A percentile compares a stretch with the other conserved stretches of the same genome.
Evolutionary conservation across 2,329 filamentous ascomycete species (phyloP).

Genomic region (Xenoacremonium recifei): DNA sequence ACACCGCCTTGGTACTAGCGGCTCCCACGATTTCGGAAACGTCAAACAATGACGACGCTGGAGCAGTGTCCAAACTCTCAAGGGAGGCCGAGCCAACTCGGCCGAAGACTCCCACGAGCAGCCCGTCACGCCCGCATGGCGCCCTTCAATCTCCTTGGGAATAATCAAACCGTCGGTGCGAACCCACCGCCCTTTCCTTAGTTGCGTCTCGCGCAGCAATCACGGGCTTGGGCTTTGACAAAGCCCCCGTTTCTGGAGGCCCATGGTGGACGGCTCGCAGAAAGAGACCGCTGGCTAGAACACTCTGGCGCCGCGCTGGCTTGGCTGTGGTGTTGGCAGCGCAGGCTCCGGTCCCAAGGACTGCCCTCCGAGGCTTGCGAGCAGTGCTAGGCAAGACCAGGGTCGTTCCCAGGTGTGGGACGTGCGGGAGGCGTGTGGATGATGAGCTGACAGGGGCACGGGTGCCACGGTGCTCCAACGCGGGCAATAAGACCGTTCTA

Average conservation of each 20-base stretch:
- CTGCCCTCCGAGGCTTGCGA: too few relatives aligned
- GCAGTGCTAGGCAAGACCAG: too few relatives aligned
- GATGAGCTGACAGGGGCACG: constrained; percentile 13
- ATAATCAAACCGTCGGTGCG: constrained; percentile 7
- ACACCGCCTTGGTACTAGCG: neutral
- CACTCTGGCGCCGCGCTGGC: too few relatives aligned
- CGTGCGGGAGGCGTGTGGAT: too few relatives aligned
- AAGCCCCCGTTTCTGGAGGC: too few relatives aligned
- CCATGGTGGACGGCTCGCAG: too few relatives aligned
- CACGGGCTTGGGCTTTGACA: constrained; percentile 6
- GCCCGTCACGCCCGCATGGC: neutral
- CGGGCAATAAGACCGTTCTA: constrained; percentile 23
- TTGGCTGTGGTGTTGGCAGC: too few relatives aligned
- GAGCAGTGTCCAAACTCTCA: too few relatives aligned
- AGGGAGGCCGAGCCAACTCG: constrained; percentile 6
- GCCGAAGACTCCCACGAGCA: constrained; percentile 5
- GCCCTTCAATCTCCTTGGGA: constrained; percentile 8
- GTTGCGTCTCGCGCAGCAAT: too few relatives aligned
- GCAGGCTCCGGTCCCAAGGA: too few relatives aligned
- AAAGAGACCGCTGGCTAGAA: too few relatives aligned
- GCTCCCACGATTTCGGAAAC: neutral
- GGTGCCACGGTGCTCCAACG: constrained; percentile 9
- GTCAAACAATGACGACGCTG: neutral
- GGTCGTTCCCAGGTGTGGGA: too few relatives aligned
- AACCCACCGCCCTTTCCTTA: neutral